Conservation (phyloP, 2,329 filamentous ascomycete genomes). For the Zasmidium citrigriseum region DNA sequence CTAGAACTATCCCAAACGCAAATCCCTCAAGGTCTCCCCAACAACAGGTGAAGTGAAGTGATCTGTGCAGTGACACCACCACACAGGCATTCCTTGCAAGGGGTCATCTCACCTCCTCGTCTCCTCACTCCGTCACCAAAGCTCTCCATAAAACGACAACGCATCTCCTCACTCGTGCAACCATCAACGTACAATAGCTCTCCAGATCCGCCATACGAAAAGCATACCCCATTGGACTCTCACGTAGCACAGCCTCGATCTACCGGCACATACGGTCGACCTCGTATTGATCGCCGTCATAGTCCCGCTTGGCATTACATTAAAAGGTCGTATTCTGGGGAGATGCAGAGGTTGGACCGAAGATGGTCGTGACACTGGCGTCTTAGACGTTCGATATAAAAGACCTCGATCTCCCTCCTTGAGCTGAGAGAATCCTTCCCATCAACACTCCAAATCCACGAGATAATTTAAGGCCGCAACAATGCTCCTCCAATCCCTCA, state of each 20-base stretch:
- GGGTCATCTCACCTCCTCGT: background rate
- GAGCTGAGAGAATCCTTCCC: too few species aligned
- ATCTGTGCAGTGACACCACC: background rate
- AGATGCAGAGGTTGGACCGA: background rate
- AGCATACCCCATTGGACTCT: background rate
- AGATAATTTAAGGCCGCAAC: background rate
- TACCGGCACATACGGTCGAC: background rate
- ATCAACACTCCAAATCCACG: too few species aligned
- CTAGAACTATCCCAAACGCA: too few species aligned
- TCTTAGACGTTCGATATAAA: too few species aligned
- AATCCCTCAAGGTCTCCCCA: too few species aligned
- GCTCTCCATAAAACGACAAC: too few species aligned
- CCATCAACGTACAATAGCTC: too few species aligned
- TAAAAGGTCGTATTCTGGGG: background rate
- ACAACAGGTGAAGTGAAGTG: too few species aligned
- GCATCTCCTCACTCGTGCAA: too few species aligned
- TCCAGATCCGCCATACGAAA: too few species aligned
- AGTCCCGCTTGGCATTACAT: background rate
- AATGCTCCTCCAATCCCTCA: background rate
- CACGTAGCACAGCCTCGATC: background rate
- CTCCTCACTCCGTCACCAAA: background rate
- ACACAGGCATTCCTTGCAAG: background rate
- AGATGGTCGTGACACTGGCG: background rate
- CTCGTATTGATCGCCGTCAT: background rate
- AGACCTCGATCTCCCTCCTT: too few species aligned